Percentiles rank a stretch among this genome's conserved stretches.
Conservation (phyloP, 2,329 filamentous ascomycete genomes). For the Didymella lethalis region DNA sequence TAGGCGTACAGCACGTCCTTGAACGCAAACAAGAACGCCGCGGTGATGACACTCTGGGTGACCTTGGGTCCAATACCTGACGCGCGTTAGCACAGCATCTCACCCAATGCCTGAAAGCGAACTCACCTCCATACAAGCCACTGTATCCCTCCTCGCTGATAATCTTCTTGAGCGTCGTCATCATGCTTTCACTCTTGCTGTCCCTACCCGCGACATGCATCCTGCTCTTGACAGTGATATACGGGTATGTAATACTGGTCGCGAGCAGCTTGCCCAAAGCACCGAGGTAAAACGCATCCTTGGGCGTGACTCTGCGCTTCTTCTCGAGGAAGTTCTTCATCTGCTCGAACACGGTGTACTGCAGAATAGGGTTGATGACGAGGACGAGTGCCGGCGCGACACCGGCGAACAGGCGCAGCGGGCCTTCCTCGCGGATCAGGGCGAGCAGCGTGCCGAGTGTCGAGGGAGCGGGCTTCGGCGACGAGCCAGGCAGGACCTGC, state of each 20-base stretch:
- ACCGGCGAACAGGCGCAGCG: constrained; percentile 84
- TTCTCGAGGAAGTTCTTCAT: constrained; percentile 90
- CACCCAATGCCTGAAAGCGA: neutral
- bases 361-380: constrained; percentile 97
- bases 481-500: constrained; percentile 50
- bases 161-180: constrained; percentile 78
- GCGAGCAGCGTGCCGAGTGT: constrained; percentile 83
- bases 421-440: constrained; percentile 84
- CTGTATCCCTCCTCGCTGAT: constrained; percentile 88
- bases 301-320: constrained; percentile 77
- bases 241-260: constrained; percentile 93
- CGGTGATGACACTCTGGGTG: constrained; percentile 94
- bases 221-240: constrained; percentile 97
- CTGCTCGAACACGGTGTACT: constrained; percentile 99
- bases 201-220: constrained; percentile 89
- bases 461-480: constrained; percentile 65
- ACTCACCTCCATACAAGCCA: constrained; percentile 88
- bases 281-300: constrained; percentile 87
- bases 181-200: constrained; percentile 81
- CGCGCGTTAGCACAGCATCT: neutral
- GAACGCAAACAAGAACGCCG: constrained; percentile 95
- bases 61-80: constrained; percentile 94
- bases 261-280: constrained; percentile 94
- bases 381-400: constrained; percentile 91
- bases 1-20: constrained; percentile 95